Evolutionary conservation across 2,329 filamentous ascomycete species (phyloP).

Genomic region (Aspergillus tubingensis): DNA sequence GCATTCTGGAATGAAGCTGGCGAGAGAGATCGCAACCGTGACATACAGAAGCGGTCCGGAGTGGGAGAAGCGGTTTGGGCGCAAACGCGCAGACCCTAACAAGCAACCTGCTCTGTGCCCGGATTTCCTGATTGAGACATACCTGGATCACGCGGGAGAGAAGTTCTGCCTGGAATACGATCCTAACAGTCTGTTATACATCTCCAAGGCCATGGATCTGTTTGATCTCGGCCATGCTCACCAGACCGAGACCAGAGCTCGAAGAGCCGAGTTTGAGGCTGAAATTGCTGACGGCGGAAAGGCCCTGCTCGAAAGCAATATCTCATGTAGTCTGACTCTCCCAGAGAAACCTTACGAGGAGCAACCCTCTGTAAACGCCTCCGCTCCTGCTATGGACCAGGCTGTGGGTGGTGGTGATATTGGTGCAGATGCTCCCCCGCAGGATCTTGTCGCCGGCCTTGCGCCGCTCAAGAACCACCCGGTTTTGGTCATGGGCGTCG

Average conservation of each 20-base stretch:
- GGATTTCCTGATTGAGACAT: conserved; percentile 97
- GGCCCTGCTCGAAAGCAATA: conserved; percentile 40
- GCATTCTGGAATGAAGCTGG: conserved; percentile 96
- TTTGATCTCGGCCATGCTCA: conserved; percentile 82
- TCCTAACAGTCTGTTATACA: conserved; percentile 90
- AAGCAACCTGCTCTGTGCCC: conserved; percentile 93
- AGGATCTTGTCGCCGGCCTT: conserved; percentile 78
- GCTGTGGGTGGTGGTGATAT: conserved; percentile 21
- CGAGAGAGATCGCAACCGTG: conserved; percentile 94
- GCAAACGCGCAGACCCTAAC: conserved; percentile 78
- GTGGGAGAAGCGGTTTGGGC: conserved; percentile 93
- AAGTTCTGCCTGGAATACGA: conserved; percentile 98
- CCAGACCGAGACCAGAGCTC: conserved; percentile 62
- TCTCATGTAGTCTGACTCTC: conserved; percentile 75
- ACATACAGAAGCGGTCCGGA: conserved; percentile 96
- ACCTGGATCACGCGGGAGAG: conserved; percentile 95
- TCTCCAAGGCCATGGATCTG: conserved; percentile 98
- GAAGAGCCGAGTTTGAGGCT: conserved; percentile 63
- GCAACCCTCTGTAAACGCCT: conserved; percentile 60
- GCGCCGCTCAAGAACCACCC: conserved; percentile 71
- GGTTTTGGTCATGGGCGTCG: conserved; percentile 87
- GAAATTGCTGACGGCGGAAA: conserved; percentile 56
- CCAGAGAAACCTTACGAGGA: conserved; percentile 86
- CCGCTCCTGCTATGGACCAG: conserved; percentile 36
- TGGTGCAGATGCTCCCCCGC: conserved; percentile 58